A percentile compares a stretch with the other conserved stretches of the same genome.
phyloP scores from a whole-genome alignment of 257 asterid species.

The Ilex asprella region DNA sequence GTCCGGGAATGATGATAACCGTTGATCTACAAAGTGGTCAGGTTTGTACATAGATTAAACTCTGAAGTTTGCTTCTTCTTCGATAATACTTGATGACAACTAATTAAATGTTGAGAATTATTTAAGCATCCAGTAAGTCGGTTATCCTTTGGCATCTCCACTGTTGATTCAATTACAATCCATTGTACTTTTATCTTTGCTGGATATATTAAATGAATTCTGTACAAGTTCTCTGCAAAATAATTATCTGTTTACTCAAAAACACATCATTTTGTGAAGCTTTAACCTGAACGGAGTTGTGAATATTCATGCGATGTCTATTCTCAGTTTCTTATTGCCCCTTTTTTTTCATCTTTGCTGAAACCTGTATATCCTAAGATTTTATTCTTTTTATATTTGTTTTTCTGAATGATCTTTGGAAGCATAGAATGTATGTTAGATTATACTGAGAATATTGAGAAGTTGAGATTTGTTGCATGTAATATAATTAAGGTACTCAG shows the following conservation, averaged over 20 bases:
- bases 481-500: too few species aligned
- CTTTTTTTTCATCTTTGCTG: neutral
- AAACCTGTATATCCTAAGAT: neutral
- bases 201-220: neutral
- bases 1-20: constrained; percentile 99
- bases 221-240: neutral
- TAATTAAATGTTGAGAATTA: neutral
- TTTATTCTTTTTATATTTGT: too few species aligned
- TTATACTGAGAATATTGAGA: too few species aligned
- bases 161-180: too few species aligned
- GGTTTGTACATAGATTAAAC: constrained; percentile 43
- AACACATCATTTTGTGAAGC: neutral
- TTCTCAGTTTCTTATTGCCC: neutral
- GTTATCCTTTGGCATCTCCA: too few species aligned
- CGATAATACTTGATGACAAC: neutral
- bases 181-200: neutral
- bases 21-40: constrained; percentile 84
- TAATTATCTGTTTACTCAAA: too few species aligned
- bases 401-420: too few species aligned
- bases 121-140: neutral
- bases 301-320: neutral
- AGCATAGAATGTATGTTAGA: too few species aligned
- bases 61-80: neutral
- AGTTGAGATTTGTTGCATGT: too few species aligned
- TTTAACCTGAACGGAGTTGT: neutral